A percentile compares a stretch with the other conserved stretches of the same genome.
phyloP scores from a whole-genome alignment of 2,329 filamentous ascomycete species.

The Colletotrichum somersetense region DNA sequence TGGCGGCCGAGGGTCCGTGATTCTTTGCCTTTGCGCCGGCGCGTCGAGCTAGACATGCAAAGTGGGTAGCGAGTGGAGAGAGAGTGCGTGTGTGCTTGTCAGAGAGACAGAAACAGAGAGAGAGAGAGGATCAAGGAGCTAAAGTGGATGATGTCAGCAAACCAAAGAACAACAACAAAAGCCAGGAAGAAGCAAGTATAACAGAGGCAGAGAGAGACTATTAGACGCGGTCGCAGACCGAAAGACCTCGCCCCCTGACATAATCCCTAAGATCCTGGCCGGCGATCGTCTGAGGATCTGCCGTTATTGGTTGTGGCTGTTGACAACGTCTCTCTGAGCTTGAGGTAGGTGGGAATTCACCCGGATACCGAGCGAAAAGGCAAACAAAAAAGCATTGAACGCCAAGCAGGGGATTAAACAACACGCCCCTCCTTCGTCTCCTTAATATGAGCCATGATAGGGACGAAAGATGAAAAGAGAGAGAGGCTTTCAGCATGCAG shows the following conservation, averaged over 20 bases:
- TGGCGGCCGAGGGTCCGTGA: constrained; percentile 31
- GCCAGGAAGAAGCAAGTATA: constrained; percentile 23
- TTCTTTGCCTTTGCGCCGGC: constrained; percentile 15
- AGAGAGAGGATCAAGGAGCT: constrained; percentile 29
- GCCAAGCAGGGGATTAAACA: constrained; percentile 36
- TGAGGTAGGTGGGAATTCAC: background rate
- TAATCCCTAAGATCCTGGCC: constrained; percentile 4
- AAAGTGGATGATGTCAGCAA: constrained; percentile 40
- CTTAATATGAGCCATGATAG: background rate
- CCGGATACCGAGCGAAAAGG: constrained; percentile 7
- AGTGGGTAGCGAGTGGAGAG: background rate
- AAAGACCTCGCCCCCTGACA: constrained; percentile 7
- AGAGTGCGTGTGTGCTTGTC: background rate
- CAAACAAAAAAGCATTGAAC: constrained; percentile 15
- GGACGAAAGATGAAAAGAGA: background rate
- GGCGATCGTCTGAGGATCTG: constrained; percentile 28
- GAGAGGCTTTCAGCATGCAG: background rate
- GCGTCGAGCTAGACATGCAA: constrained; percentile 20
- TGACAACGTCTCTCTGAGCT: constrained; percentile 22
- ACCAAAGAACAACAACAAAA: constrained; percentile 32
- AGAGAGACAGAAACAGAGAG: background rate
- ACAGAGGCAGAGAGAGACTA: constrained; percentile 32
- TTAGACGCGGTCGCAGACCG: constrained; percentile 34
- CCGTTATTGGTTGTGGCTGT: background rate
- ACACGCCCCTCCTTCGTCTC: background rate